Evolutionary conservation across 768 basidiomycete genomes (phyloP).

Genomic region (Daedalea quercina): DNA sequence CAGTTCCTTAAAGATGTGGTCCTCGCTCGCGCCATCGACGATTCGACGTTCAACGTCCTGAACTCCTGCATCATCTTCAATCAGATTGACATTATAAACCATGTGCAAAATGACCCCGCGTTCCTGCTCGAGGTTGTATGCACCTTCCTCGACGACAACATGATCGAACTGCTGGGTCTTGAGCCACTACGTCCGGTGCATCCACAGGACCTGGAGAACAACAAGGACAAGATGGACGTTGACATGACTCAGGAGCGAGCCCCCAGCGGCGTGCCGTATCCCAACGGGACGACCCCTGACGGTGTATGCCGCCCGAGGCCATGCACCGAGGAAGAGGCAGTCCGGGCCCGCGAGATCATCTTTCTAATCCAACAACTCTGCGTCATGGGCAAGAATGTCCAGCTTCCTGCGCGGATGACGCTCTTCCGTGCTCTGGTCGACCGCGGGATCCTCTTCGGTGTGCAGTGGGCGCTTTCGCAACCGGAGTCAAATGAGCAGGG

Average conservation of each 20-base stretch:
- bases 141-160: conserved; percentile 68
- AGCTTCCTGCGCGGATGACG: conserved; percentile 75
- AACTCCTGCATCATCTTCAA: conserved; percentile 98
- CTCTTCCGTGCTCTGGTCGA: conserved; percentile 87
- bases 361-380: conserved; percentile 88
- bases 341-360: conserved; percentile 69
- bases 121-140: conserved; percentile 77
- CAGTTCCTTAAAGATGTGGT: conserved; percentile 99
- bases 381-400: conserved; percentile 95
- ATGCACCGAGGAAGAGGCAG: conserved; percentile 47
- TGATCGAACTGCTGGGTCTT: conserved; percentile 23
- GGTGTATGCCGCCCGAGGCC: conserved; percentile 1
- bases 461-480: conserved; percentile 85
- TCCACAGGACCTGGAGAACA: conserved; percentile 16
- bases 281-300: conserved; percentile 28
- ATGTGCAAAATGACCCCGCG: conserved; percentile 70
- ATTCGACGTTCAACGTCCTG: conserved; percentile 94
- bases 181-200: conserved; percentile 1
- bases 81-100: conserved; percentile 94
- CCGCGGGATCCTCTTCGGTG: conserved; percentile 81
- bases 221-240: conserved; percentile 25
- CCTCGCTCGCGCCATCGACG: conserved; percentile 89
- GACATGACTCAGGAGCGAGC: conserved; percentile 26
- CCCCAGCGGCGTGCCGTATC: conserved; percentile 42
- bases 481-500: conserved; percentile 47